These are phyloP conservation scores for Phytophthora palmivora DNA, from an alignment of 352 stramenopile species.

Conservation along the genomic window DNA sequence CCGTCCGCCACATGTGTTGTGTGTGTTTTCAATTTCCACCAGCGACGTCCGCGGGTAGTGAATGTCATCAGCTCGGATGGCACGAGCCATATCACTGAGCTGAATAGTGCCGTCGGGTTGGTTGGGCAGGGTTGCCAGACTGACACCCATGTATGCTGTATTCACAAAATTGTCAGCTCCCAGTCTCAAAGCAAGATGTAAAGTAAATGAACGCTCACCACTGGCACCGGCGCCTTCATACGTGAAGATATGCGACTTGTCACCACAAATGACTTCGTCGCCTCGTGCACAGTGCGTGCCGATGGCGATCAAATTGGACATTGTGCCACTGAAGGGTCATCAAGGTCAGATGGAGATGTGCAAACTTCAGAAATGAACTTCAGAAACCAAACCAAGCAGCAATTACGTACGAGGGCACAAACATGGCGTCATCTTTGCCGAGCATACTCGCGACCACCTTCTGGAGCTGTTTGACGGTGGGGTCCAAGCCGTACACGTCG, in stretches of 20 bases:
- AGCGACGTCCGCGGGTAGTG: conserved; percentile 88
- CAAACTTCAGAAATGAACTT: conserved; percentile 37
- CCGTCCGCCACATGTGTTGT: conserved; percentile 96
- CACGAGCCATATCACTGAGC: conserved; percentile 77
- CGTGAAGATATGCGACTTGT: conserved; percentile 96
- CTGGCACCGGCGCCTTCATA: conserved; percentile 94
- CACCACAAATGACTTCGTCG: conserved; percentile 95
- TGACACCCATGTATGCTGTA: conserved; percentile 89
- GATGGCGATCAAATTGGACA: conserved; percentile 97
- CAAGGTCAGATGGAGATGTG: conserved; percentile 6
- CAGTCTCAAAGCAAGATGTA: neutral
- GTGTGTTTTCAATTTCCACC: conserved; percentile 98
- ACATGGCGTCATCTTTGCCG: conserved; percentile 95
- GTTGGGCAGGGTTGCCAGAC: conserved; percentile 85
- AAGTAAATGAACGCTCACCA: conserved; percentile 40
- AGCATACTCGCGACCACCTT: conserved; percentile 91
- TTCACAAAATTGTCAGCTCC: conserved; percentile 8
- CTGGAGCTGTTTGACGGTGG: conserved; percentile 95
- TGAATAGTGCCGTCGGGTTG: conserved; percentile 81
- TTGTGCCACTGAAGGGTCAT: conserved; percentile 94
- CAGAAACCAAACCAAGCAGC: conserved; percentile 22
- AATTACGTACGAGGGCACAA: conserved; percentile 89
- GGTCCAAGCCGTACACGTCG: conserved; percentile 89
- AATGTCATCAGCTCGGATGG: conserved; percentile 74
- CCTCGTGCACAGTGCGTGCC: conserved; percentile 92